Evolutionary conservation across 1,139 yeast species (phyloP).

Genomic region (Pneumocystis carinii): DNA sequence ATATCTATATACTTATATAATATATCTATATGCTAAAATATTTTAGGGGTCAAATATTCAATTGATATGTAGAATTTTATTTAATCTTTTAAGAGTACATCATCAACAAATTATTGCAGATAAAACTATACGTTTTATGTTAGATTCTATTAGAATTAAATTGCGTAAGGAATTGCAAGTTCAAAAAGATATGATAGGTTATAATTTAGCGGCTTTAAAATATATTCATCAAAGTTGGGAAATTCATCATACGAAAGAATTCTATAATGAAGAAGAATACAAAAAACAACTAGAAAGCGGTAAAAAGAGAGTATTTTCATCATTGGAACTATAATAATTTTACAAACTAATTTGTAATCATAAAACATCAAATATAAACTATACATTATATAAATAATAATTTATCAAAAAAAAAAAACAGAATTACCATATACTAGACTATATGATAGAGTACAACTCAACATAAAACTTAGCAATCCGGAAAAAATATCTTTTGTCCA

Average conservation of each 20-base stretch:
- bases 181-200: conserved; percentile 55
- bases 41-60: conserved; percentile 33
- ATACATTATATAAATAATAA: background rate
- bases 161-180: conserved; percentile 33
- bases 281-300: conserved; percentile 37
- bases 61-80: conserved; percentile 56
- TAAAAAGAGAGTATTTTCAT: conserved; percentile 49
- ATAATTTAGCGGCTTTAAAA: conserved; percentile 69
- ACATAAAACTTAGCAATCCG: conserved; percentile 14
- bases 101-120: conserved; percentile 47
- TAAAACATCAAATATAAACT: background rate
- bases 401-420: background rate
- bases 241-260: conserved; percentile 55
- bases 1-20: conserved; percentile 25
- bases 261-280: conserved; percentile 55
- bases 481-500: conserved; percentile 12
- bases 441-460: conserved; percentile 14
- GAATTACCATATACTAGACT: conserved; percentile 13
- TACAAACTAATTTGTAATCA: background rate
- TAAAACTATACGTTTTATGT: conserved; percentile 24
- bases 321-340: conserved; percentile 11
- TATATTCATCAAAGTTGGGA: conserved; percentile 69
- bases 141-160: conserved; percentile 24
- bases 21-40: background rate
- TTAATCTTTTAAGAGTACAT: conserved; percentile 56